phyloP scores from a whole-genome alignment of 2,329 filamentous ascomycete genomes.

The Botrytis elliptica region DNA sequence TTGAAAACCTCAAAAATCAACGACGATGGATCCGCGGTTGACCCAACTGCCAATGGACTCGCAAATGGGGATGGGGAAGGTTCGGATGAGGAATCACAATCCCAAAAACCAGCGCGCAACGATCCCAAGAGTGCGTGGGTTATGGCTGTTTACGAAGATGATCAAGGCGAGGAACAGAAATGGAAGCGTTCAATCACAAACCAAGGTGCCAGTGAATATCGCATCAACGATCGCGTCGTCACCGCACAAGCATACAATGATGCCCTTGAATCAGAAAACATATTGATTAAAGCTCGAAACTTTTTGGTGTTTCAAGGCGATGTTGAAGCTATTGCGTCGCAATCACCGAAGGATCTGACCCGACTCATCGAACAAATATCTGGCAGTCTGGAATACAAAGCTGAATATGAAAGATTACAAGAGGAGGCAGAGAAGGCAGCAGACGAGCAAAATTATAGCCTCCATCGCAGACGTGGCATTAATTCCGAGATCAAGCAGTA shows the following conservation, averaged over 20 bases:
- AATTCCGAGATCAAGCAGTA: slow-evolving; percentile 98
- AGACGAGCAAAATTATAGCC: slow-evolving; percentile 84
- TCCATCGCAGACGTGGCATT: slow-evolving; percentile 86
- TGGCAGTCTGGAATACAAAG: slow-evolving; percentile 90
- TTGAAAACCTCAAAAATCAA: slow-evolving; percentile 91
- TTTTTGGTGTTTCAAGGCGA: slow-evolving; percentile 98
- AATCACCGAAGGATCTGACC: slow-evolving; percentile 91
- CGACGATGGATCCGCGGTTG: slow-evolving; percentile 69
- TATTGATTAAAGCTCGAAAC: slow-evolving; percentile 95
- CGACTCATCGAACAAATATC: slow-evolving; percentile 96
- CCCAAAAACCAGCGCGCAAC: slow-evolving; percentile 64
- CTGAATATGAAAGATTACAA: slow-evolving; percentile 90
- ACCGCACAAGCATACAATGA: slow-evolving; percentile 92
- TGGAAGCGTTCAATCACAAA: slow-evolving; percentile 96
- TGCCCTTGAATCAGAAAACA: slow-evolving; percentile 87
- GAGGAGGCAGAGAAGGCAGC: slow-evolving; percentile 79
- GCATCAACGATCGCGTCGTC: slow-evolving; percentile 90
- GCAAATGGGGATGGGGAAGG: slow-evolving; percentile 60
- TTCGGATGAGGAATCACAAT: slow-evolving; percentile 55
- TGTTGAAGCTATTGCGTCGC: slow-evolving; percentile 93
- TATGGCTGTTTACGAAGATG: slow-evolving; percentile 98
- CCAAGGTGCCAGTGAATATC: slow-evolving; percentile 87
- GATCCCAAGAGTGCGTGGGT: slow-evolving; percentile 97
- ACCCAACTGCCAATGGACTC: slow-evolving; percentile 56
- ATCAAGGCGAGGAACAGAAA: slow-evolving; percentile 88